A percentile compares a stretch with the other conserved stretches of the same genome.
These are phyloP conservation scores for Quillaja saponaria DNA, from an alignment of 306 rosid genomes.

Conservation along the genomic window DNA sequence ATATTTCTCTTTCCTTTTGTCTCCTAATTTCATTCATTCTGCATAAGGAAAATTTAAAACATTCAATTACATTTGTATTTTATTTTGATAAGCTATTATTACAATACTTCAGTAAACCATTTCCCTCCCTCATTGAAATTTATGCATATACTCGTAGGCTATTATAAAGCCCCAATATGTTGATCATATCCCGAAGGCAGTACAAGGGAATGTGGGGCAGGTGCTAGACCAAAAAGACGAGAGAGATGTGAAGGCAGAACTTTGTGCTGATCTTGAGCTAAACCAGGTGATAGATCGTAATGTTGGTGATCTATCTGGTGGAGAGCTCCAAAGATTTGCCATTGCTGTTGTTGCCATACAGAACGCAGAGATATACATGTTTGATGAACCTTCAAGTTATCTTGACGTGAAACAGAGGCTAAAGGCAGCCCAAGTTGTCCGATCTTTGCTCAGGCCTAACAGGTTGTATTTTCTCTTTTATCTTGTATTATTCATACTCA, in stretches of 20 bases:
- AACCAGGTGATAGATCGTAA: conserved; percentile 95
- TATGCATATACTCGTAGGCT: conserved; percentile 45
- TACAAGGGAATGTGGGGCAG: conserved; percentile 96
- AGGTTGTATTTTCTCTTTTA: conserved; percentile 49
- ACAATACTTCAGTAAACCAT: neutral
- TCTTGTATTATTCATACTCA: neutral
- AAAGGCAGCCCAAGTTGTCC: conserved; percentile 91
- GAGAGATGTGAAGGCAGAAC: conserved; percentile 65
- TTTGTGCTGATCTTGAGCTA: conserved; percentile 81
- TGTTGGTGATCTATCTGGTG: conserved; percentile 96
- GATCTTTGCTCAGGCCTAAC: conserved; percentile 86
- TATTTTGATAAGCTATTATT: neutral
- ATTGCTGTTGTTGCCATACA: conserved; percentile 96
- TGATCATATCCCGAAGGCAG: conserved; percentile 96
- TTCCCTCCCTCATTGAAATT: neutral
- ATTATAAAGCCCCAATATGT: conserved; percentile 98
- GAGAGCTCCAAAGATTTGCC: conserved; percentile 98
- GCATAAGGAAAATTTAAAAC: conserved; percentile 2
- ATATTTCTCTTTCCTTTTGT: neutral
- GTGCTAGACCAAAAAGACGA: conserved; percentile 87
- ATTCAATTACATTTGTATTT: neutral
- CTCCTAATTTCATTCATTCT: neutral
- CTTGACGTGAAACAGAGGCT: conserved; percentile 97
- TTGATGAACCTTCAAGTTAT: conserved; percentile 97
- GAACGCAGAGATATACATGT: conserved; percentile 96